Evolutionary conservation across 2,329 filamentous ascomycete species (phyloP).

Genomic region (Sclerotiophoma versabilis): DNA sequence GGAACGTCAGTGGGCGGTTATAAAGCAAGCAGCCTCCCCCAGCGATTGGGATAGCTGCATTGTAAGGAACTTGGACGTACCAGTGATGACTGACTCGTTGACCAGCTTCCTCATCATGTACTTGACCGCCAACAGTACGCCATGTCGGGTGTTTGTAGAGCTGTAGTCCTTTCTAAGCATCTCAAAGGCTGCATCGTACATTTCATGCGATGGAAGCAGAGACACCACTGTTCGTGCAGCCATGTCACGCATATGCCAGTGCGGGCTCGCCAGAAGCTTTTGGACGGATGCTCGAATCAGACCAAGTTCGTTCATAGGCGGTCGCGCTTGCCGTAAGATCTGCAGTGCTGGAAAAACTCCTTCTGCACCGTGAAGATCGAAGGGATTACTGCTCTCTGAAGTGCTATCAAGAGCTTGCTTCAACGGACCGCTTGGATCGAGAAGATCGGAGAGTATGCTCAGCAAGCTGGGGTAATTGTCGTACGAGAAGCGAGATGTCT

Average conservation of each 20-base stretch:
- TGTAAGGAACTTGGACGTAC: background rate
- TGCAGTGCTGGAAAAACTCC: constrained; percentile 85
- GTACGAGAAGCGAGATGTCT: constrained; percentile 68
- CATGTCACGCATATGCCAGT: constrained; percentile 85
- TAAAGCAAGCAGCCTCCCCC: no score
- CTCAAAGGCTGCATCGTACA: constrained; percentile 27
- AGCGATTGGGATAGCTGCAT: no score
- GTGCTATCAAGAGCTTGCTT: constrained; percentile 34
- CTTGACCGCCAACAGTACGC: constrained; percentile 39
- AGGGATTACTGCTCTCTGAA: constrained; percentile 31
- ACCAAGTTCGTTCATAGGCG: constrained; percentile 64
- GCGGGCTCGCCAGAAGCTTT: constrained; percentile 69
- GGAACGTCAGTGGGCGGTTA: constrained; percentile 1
- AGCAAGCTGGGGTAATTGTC: constrained; percentile 72
- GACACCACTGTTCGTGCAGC: constrained; percentile 71
- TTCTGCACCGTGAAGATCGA: constrained; percentile 58
- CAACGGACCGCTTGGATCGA: constrained; percentile 50
- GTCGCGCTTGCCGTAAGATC: constrained; percentile 74
- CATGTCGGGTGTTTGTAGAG: constrained; percentile 41
- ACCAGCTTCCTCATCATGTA: constrained; percentile 40
- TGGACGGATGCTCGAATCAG: constrained; percentile 66
- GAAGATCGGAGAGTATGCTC: constrained; percentile 67
- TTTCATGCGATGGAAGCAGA: constrained; percentile 37
- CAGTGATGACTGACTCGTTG: background rate
- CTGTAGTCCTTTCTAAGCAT: constrained; percentile 24